Conservation (phyloP, 2,329 filamentous ascomycete genomes). For the Diaporthe longicolla region DNA sequence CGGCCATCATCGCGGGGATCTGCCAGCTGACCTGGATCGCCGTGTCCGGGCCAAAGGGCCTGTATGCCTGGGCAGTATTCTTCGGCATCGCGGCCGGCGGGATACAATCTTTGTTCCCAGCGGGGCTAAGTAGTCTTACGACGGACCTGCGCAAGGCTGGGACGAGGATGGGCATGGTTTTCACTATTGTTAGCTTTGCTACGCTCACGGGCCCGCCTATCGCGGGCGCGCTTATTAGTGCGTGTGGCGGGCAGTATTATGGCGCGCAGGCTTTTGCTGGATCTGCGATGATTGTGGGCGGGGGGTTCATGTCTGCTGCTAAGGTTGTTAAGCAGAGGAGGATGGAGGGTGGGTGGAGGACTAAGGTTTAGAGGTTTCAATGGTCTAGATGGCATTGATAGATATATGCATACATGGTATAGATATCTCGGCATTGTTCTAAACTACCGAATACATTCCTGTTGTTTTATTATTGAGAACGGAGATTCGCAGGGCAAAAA, state of each 20-base stretch:
- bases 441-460: not conserved
- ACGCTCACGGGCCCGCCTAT: conserved; percentile 67
- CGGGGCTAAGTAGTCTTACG: conserved; percentile 69
- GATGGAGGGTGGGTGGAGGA: conserved; percentile 54
- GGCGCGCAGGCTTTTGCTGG: conserved; percentile 67
- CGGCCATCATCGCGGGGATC: conserved; percentile 56
- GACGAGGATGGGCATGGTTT: conserved; percentile 71
- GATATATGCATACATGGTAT: not conserved
- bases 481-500: no score
- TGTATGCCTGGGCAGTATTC: conserved; percentile 74
- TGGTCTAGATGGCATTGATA: no score
- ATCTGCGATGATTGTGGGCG: conserved; percentile 57
- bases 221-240: conserved; percentile 63
- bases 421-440: not conserved
- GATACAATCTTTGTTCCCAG: conserved; percentile 77
- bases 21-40: conserved; percentile 71
- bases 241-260: conserved; percentile 56
- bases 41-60: conserved; percentile 61
- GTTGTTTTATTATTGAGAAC: not conserved
- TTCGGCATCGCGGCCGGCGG: conserved; percentile 76
- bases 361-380: conserved; percentile 51
- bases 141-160: conserved; percentile 66
- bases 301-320: conserved; percentile 55
- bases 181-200: conserved; percentile 68
- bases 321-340: conserved; percentile 56